Percentiles rank a stretch among this genome's conserved stretches.
These are phyloP conservation scores for Pleurotus eryngii DNA, from an alignment of 768 basidiomycete genomes.

Conservation along the genomic window DNA sequence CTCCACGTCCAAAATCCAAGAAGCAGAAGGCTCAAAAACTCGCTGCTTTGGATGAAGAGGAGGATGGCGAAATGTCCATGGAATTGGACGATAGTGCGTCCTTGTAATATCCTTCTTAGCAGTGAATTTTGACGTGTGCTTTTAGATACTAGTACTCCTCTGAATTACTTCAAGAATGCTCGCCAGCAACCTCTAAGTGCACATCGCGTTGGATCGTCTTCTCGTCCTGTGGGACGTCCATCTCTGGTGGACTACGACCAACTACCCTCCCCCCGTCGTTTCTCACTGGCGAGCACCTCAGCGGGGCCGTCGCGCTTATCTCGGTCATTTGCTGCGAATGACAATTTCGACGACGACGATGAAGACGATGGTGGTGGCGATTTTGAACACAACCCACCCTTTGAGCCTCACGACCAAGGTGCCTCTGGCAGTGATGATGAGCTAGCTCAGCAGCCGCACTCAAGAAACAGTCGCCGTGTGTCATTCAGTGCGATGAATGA, in stretches of 20 bases:
- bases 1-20: slow-evolving; percentile 53
- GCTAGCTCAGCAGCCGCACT: slow-evolving; percentile 16
- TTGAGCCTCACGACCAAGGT: slow-evolving; percentile 21
- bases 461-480: slow-evolving; percentile 23
- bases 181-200: slow-evolving; percentile 37
- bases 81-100: slow-evolving; percentile 68
- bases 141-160: slow-evolving; percentile 32
- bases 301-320: slow-evolving; percentile 41
- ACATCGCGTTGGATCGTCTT: slow-evolving; percentile 34
- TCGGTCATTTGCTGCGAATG: slow-evolving; percentile 26
- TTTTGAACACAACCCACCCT: slow-evolving; percentile 24
- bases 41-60: slow-evolving; percentile 37
- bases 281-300: slow-evolving; percentile 25
- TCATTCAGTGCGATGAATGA: slow-evolving; percentile 45
- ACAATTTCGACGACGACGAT: slow-evolving; percentile 30
- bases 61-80: slow-evolving; percentile 71
- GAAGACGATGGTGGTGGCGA: slow-evolving; percentile 22
- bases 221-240: slow-evolving; percentile 46
- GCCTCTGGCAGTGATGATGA: slow-evolving; percentile 25
- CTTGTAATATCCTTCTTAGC: not conserved
- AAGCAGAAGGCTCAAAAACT: slow-evolving; percentile 38
- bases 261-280: slow-evolving; percentile 57
- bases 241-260: slow-evolving; percentile 60
- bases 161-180: slow-evolving; percentile 38
- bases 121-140: slow-evolving; percentile 15